phyloP scores from a whole-genome alignment of 2,329 filamentous ascomycete species.

The Epichloe uncinata region DNA sequence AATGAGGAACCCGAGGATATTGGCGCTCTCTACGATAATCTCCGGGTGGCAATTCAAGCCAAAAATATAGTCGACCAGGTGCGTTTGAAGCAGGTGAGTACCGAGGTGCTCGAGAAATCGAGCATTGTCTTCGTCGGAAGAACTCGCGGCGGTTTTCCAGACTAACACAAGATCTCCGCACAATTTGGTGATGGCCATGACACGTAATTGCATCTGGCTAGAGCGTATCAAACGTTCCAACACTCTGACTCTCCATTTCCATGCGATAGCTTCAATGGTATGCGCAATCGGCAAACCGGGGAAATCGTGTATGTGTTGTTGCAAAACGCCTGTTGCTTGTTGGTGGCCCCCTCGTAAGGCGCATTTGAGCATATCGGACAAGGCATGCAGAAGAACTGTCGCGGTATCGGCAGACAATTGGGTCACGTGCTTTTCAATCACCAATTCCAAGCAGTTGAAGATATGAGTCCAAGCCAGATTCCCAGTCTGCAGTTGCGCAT shows the following conservation, averaged over 20 bases:
- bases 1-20: conserved; percentile 77
- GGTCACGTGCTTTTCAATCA: conserved; percentile 44
- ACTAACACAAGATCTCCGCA: conserved; percentile 54
- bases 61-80: conserved; percentile 74
- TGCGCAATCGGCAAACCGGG: conserved; percentile 26
- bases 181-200: conserved; percentile 64
- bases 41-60: conserved; percentile 87
- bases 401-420: conserved; percentile 34
- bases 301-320: conserved; percentile 13
- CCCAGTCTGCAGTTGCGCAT: conserved; percentile 24
- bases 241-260: conserved; percentile 57
- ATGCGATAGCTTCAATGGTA: conserved; percentile 37
- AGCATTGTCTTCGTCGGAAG: conserved; percentile 22
- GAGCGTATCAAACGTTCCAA: conserved; percentile 64
- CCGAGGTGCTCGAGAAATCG: conserved; percentile 54
- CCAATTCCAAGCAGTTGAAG: conserved; percentile 27
- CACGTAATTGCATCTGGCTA: conserved; percentile 81
- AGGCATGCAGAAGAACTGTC: conserved; percentile 21
- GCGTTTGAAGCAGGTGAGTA: conserved; percentile 52
- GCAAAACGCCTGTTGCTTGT: conserved; percentile 19
- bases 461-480: conserved; percentile 30
- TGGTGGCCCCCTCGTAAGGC: conserved; percentile 25
- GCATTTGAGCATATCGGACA: conserved; percentile 31
- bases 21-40: conserved; percentile 66
- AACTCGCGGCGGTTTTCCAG: conserved; percentile 45